Evolutionary conservation across 1,284 basidiomycete species (phyloP), one percentile per base, ranked within the genome.

Genomic region (Austropuccinia psidii): DNA sequence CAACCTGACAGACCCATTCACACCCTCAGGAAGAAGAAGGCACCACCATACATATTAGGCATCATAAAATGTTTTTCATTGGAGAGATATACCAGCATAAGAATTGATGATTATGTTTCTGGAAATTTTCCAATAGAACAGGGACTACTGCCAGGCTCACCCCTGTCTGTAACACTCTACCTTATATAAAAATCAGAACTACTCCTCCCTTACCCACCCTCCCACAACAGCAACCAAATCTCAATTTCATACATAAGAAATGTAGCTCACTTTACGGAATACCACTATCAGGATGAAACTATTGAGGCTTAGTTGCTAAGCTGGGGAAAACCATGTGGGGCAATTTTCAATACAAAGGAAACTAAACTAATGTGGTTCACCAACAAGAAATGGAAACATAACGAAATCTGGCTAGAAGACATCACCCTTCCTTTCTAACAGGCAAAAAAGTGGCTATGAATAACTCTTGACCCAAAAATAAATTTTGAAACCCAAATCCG

Each of bases 331-430:
- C 19, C 21, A 21, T 39, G 19, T n/a, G 54, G 66, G 21, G 66
- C 50, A 43, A 55, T 68, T 41, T 67, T 67, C 21, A 49, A 67
- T 39, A 27, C 31, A 54, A 50, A 67, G 47, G 54, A 67, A 35
- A 21, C 47, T 11, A n/a, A 37, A 15, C 29, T 52, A 6, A 54
- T 67, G 64, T n/a, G 21, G 11, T 64, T 64, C 61, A 45, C 61
- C 5, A 35, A 29, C 29, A 64, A 47, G 29, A 47, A 19, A 0
- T n/a, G 41, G 21, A 21, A 64, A 41, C 11, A 8, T n/a, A n/a
- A 24, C 3, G 17, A 17, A n/a, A n/a, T 64, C 41, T 9, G 2
- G 8, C 45, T 64, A 24, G 61, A 29, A 3, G 19, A 27, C 15
- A 13, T 27, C 13, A 2, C 13, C 4, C 29, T 29, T 43, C 41